Base-by-base conservation (phyloP, 2,329 filamentous ascomycete genomes). In the Lecanicillium sp. region DNA sequence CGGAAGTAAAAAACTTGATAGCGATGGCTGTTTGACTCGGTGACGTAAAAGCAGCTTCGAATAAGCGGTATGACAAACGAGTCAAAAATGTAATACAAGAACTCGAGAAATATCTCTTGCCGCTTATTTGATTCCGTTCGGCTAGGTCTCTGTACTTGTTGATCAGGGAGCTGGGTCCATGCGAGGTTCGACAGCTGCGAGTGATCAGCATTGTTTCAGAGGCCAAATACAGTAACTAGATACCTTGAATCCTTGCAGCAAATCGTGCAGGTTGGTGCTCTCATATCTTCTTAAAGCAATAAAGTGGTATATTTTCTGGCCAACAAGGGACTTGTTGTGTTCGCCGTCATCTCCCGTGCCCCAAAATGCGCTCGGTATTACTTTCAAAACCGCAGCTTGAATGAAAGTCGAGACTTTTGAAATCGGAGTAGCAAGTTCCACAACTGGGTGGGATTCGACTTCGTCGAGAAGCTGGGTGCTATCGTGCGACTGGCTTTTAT, bases 21-120 rank as follows among this genome's bases (percentile, higher is more conserved):
- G 13, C 83, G 80, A 53, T 95, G 78, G 2, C 70, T 68, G 45
- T 78, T 88, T 0, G 88, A 92, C 57, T 98, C 92, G 0, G 92
- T 98, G 28, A 95, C 85, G 54, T 96, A 90, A 52, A 98, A 98
- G 52, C 92, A 89, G 45, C 77, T 80, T 25, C 85, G 78, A 34
- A 96, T 74, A 7, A 98, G 70, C 9, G 92, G 90, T 50, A 96
- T 84, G 40, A 98, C 55, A 16, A 95, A 70, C 0, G 89, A 95
- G 59, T 98, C 92, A 51, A 98, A 92, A 4, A 94, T 48, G 56
- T 89, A 98, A 62, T 95, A 96, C 6, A 96, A 52, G 42, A 96
- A 80, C 56, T 98, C 92, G 38, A 79, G 63, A 35, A 95, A 75
- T 0, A 96, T 70, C 52, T 95, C 85, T 18, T 65, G 67, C 9